These are phyloP conservation scores for Neurospora sp. DNA, from an alignment of 495 filamentous ascomycete genomes.

Conservation along the genomic window DNA sequence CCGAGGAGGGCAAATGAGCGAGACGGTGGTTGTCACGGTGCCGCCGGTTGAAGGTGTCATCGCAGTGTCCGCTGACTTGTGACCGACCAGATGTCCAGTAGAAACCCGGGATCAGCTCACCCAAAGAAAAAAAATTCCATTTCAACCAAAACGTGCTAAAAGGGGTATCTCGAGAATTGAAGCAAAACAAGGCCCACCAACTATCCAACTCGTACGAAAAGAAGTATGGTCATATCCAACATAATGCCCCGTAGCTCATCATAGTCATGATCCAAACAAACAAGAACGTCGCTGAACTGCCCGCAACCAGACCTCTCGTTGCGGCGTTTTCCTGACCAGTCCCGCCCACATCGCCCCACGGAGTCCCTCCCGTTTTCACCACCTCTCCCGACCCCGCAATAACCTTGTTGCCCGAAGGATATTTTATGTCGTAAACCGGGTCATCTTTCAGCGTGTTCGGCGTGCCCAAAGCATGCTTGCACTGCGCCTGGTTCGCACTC, in stretches of 20 bases:
- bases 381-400: slow-evolving; percentile 27
- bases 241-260: background rate
- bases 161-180: background rate
- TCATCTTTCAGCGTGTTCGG: slow-evolving; percentile 20
- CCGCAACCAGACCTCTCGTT: background rate
- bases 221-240: background rate
- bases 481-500: slow-evolving; percentile 33
- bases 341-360: background rate
- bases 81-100: background rate
- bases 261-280: background rate
- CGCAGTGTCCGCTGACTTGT: background rate
- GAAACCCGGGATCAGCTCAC: background rate
- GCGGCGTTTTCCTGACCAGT: background rate
- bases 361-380: slow-evolving; percentile 10
- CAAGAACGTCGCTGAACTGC: background rate
- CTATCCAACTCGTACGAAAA: background rate
- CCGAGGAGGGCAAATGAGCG: slow-evolving; percentile 31
- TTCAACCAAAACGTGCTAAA: background rate
- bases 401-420: slow-evolving; percentile 31
- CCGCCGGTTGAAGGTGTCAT: slow-evolving; percentile 14
- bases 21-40: slow-evolving; percentile 30
- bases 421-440: slow-evolving; percentile 39
- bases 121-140: background rate
- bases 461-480: slow-evolving; percentile 28
- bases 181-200: background rate